Base-by-base conservation (phyloP, 805 yeast species). In the Candida sphagnicola region DNA sequence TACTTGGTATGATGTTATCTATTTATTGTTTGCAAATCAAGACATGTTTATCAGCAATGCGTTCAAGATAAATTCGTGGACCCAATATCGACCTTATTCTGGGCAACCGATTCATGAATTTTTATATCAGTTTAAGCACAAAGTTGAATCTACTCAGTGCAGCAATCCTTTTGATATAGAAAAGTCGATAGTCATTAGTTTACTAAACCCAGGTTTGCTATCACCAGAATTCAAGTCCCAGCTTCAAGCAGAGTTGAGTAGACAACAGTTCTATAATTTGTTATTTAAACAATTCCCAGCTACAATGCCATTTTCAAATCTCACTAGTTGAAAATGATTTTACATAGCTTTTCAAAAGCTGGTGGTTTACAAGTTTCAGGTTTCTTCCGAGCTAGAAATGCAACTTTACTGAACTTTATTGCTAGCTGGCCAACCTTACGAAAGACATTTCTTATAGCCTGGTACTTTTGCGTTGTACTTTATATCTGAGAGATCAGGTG, bases 21-120 rank as follows among this genome's bases (percentile, higher is more conserved):
- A 19, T 14, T 6, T 33, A 21, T n/a, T 33, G 16, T 33, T 33
- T n/a, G 28, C 18, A 14, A 33, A 33, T 23, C 35, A 33, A 15
- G 35, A 33, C 14, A 19, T 21, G 23, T 33, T 23, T 16, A 14
- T 33, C n/a, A 21, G 14, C 10, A 33, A 33, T 23, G 13, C 28
- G 6, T 12, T 5, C 18, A 33, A 33, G 13, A 23, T 33, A 13
- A 19, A 33, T 8, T 6, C 6, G 11, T 33, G 35, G 35, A n/a
- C 28, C n/a, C 6, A 33, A 19, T 19, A n/a, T 12, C 6, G 28
- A 23, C 35, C 35, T n/a, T 11, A 14, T 12, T 14, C 14, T 14
- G 18, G 8, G 5, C 35, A 33, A 23, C 12, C 16, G 5, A 23
- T 33, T 14, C 26, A 33, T 10, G 17, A 33, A 14, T 33, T 18